Conservation (phyloP, 2,329 filamentous ascomycete genomes). For the Ambrosiella beaveri region DNA sequence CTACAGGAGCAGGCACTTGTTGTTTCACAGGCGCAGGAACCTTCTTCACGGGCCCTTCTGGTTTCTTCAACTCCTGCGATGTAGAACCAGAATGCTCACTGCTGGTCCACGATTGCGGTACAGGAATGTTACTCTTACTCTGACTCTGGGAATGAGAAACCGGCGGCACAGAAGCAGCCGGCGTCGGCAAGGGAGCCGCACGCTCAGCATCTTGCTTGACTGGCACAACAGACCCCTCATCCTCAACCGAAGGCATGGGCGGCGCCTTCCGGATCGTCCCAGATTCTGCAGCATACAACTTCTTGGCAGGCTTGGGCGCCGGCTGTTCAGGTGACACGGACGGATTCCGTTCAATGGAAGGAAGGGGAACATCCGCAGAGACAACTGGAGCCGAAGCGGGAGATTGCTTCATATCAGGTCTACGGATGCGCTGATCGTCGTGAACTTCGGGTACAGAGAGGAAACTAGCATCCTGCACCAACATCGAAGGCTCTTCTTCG, state of each 20-base stretch:
- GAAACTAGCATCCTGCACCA: slow-evolving; percentile 1
- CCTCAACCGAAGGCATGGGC: not conserved
- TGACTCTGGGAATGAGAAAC: not conserved
- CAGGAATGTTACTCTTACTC: not conserved
- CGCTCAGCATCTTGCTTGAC: not conserved
- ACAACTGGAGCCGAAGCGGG: not conserved
- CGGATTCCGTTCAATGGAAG: not conserved
- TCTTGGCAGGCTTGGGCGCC: not conserved
- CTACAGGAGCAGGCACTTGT: not conserved
- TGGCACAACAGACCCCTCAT: not conserved
- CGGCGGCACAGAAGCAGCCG: not conserved
- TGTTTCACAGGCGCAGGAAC: not conserved
- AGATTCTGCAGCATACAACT: not conserved
- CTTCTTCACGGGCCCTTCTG: not conserved
- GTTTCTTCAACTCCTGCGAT: not conserved
- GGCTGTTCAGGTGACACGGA: not conserved
- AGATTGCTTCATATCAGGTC: not conserved
- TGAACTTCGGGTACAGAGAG: not conserved
- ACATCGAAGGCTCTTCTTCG: not conserved
- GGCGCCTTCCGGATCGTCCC: not conserved
- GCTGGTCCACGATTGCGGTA: not conserved
- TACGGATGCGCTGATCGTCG: not conserved
- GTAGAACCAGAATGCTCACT: not conserved
- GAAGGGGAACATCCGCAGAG: not conserved
- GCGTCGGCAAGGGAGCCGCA: not conserved